Base-by-base conservation (phyloP, 169 alveolate species). In the Cryptosporidium bovis region DNA sequence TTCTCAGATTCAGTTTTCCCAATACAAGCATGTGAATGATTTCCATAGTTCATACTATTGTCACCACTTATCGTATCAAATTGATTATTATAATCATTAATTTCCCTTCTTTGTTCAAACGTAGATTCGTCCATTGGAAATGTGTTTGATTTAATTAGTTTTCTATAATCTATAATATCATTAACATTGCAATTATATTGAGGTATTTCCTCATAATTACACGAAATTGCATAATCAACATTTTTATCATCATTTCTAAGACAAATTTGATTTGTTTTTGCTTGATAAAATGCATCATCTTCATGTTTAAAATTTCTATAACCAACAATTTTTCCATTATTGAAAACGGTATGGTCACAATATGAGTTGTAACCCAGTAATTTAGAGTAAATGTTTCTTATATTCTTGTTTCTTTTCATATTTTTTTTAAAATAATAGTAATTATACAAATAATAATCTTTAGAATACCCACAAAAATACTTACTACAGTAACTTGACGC, bases 381-480 rank as follows among this genome's bases (percentile, higher is more conserved):
- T 16, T 56, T 69, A 33, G 68, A 69, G 40, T 69, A 69, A 12
- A 69, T 69, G 44, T 69, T 69, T 69, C 67, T 51, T 20, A 69
- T 51, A 13, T 69, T 69, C 27, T 36, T 51, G 8, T 66, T 31
- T 10, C 60, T 69, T 56, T 69, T 53, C 3, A 56, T 48, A 3
- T 60, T 34, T 40, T 69, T 69, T 31, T 53, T 69, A 50, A 51
- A 69, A 40, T 69, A 69, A 64, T 69, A 69, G 60, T 69, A 69
- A 29, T 69, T 69, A 15, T 69, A 69, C 7, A 69, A 18, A 33
- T 69, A 69, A 34, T 69, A 77, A 4, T 62, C 87, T 46, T 77
- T 77, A 1, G 69, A 77, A n/a, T 58, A 56, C 27, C 87, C 87
- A 48, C 87, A 77, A 62, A 77, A 77, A 33, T 77, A 77, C 40